A percentile compares a stretch with the other conserved stretches of the same genome.
Evolutionary conservation across 2,329 filamentous ascomycete species (phyloP).

Genomic region (Pseudocercospora vitis): DNA sequence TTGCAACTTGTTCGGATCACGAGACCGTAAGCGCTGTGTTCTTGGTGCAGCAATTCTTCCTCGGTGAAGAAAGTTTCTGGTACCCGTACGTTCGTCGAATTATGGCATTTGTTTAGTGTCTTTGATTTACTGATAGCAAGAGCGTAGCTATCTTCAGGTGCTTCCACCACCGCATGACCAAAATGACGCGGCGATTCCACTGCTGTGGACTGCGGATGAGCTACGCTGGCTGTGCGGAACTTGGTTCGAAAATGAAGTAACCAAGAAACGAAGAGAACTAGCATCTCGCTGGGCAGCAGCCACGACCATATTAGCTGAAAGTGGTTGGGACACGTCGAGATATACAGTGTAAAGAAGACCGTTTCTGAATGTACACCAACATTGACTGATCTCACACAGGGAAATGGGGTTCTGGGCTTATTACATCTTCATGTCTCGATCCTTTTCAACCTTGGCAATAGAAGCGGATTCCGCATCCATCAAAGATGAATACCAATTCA

Average conservation of each 20-base stretch:
- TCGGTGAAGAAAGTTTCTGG: constrained; percentile 9
- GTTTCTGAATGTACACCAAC: neutral
- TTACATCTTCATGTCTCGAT: constrained; percentile 9
- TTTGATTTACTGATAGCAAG: neutral
- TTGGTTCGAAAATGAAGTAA: constrained; percentile 1
- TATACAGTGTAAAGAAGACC: constrained; percentile 5
- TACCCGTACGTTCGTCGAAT: neutral
- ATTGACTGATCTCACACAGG: neutral
- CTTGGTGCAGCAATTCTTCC: constrained; percentile 9
- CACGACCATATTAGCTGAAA: neutral
- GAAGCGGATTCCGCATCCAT: constrained; percentile 4
- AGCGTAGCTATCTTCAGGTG: constrained; percentile 7
- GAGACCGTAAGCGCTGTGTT: constrained; percentile 9
- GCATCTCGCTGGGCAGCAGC: constrained; percentile 3
- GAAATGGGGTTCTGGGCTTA: constrained; percentile 9
- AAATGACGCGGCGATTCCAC: neutral
- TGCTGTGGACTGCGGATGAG: constrained; percentile 7
- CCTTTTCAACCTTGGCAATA: constrained; percentile 13
- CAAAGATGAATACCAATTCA: constrained; percentile 10
- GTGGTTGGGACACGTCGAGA: neutral
- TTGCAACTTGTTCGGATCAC: constrained; percentile 4
- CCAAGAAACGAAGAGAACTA: constrained; percentile 6
- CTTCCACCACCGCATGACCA: neutral
- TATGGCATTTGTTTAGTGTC: neutral
- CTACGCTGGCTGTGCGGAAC: constrained; percentile 8